Conservation (phyloP, 164 flowering plant genomes). For the Litsea cubeba region DNA sequence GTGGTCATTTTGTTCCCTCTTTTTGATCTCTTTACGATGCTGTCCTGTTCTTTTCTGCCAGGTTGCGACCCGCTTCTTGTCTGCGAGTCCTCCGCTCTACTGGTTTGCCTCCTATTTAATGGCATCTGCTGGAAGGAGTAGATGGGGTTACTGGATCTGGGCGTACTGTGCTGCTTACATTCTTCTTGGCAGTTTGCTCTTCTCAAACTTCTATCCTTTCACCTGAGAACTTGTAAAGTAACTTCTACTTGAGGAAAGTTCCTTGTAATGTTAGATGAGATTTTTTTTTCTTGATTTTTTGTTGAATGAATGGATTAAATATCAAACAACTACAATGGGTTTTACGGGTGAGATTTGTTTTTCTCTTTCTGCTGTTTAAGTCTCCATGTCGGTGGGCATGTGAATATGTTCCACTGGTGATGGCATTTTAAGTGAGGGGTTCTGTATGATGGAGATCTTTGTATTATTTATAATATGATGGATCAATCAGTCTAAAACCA, state of each 20-base stretch:
- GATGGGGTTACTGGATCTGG: conserved; percentile 78
- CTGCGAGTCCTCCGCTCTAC: conserved; percentile 83
- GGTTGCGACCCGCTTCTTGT: conserved; percentile 94
- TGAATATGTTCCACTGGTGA: too few relatives aligned
- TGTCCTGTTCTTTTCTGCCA: conserved; percentile 22
- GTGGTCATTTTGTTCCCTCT: not conserved
- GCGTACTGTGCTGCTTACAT: conserved; percentile 68
- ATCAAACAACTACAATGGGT: too few relatives aligned
- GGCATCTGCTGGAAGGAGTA: conserved; percentile 25
- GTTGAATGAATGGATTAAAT: too few relatives aligned
- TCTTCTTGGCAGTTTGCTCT: conserved; percentile 87
- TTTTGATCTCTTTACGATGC: not conserved
- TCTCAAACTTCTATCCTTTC: conserved; percentile 95
- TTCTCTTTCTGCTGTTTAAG: too few relatives aligned
- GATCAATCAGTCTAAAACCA: too few relatives aligned
- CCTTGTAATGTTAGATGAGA: too few relatives aligned
- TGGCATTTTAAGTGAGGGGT: too few relatives aligned
- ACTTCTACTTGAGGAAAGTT: not conserved
- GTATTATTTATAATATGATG: too few relatives aligned
- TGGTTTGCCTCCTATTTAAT: conserved; percentile 80
- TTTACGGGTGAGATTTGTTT: too few relatives aligned
- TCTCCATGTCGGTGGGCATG: too few relatives aligned
- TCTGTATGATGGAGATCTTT: too few relatives aligned
- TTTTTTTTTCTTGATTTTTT: too few relatives aligned
- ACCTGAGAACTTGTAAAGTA: conserved; percentile 35